Base-by-base conservation (phyloP, 805 yeast genomes). In the Saccharomycopsis olivae region DNA sequence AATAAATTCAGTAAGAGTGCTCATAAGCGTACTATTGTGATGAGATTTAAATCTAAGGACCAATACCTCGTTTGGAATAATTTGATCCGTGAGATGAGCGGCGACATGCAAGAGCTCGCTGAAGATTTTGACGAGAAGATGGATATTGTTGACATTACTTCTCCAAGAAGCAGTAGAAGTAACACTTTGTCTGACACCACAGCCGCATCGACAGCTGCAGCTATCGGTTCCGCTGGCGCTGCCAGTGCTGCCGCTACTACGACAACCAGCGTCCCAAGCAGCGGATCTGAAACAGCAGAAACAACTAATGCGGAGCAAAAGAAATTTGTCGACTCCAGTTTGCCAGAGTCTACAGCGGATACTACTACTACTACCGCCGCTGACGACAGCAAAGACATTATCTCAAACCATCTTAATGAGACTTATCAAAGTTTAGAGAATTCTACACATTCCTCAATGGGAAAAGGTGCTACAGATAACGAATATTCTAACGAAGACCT, bases 1-100 rank as follows among this genome's bases (percentile, higher is more conserved):
- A 45, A 29, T 31, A 41, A 41, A 27, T 36, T 45, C 36, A 43
- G 46, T 29, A 41, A 45, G 29, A 45, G 37, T 29, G 48, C 46
- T 16, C 48, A 45, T 21, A 45, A 39, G 31, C 30, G 48, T 21
- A 45, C 46, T 2, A 45, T 45, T 23, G 30, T 40, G 6, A 38
- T 45, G 43, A 45, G 41, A 24, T 45, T 45, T 25, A 19, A 15
- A 2, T 15, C 37, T 25, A 35, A 21, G 16, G 48, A 39, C 5
- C 48, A 45, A 29, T 45, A 34, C 36, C 35, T 29, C 19, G 29
- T 43, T 10, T 45, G 48, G 48, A 38, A 36, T 29, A 41, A 30
- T 15, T 38, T 45, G 38, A 30, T 45, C 16, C 35, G 46, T 24
- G 43, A 41, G 27, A 43, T 39, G 44, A 43, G 47, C 19, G 47